These are phyloP conservation scores for Clarireedia paspali DNA, from an alignment of 2,329 filamentous ascomycete genomes.

Conservation along the genomic window DNA sequence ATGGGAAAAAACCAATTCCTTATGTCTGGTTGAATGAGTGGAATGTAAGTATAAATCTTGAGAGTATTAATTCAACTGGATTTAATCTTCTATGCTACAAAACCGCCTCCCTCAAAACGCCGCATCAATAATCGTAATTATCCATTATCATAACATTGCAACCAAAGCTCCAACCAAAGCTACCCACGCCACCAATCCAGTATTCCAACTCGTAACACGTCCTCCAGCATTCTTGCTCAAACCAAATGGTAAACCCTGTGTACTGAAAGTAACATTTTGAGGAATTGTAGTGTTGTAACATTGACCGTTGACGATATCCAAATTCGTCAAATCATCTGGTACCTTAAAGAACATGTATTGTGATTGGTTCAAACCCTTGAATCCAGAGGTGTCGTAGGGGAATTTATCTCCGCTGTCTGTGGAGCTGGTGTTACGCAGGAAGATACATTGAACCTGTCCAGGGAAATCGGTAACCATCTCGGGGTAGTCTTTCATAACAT, in stretches of 20 bases:
- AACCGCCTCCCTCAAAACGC: neutral
- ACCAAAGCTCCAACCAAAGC: neutral
- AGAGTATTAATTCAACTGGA: neutral
- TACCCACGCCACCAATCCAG: neutral
- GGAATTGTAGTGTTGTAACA: slow-evolving; percentile 57
- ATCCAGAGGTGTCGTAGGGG: slow-evolving; percentile 67
- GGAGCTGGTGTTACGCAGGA: slow-evolving; percentile 64
- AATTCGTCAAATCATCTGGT: slow-evolving; percentile 56
- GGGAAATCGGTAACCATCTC: slow-evolving; percentile 58
- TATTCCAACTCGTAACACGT: neutral
- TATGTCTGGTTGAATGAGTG: too few species aligned
- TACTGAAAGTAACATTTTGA: slow-evolving; percentile 66
- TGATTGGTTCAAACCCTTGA: slow-evolving; percentile 56
- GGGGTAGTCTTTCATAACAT: slow-evolving; percentile 62
- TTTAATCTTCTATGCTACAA: neutral
- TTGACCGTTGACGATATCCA: slow-evolving; percentile 61
- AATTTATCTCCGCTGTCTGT: slow-evolving; percentile 62
- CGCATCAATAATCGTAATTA: neutral
- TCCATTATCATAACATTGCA: neutral
- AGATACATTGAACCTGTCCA: slow-evolving; percentile 68
- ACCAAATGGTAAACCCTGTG: slow-evolving; percentile 49
- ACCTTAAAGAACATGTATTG: slow-evolving; percentile 76
- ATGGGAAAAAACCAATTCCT: neutral
- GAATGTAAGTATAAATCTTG: neutral
- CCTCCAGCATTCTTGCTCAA: slow-evolving; percentile 20